Base-by-base conservation (phyloP, 208 protist genomes). In the Trichomonas gallinae region DNA sequence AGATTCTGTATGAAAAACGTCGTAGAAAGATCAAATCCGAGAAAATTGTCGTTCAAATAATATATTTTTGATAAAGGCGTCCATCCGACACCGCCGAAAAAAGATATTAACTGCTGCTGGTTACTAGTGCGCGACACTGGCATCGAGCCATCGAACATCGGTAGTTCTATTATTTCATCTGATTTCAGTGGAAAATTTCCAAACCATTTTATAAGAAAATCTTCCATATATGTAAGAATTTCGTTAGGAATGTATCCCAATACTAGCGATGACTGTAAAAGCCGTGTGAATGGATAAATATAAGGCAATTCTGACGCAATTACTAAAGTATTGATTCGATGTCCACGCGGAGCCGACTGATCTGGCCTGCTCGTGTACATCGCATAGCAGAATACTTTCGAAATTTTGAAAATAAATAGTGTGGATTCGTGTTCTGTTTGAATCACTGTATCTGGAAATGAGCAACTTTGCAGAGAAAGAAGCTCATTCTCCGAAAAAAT, bases 401-500 rank as follows among this genome's bases (percentile, higher is more conserved):
- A 13, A 17, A 93, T 93, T 6, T 48, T 93, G 31, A 93, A 93
- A 38, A 93, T 44, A 15, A 58, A 93, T 11, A 93, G 8, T 34
- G 31, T 48, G 26, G 87, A 93, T 93, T 93, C 44, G 2, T 42
- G 17, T 3, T 34, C 13, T 34, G 44, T 26, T 93, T 93, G 87
- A 17, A 93, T 44, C 17, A 51, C 87, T 40, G 87, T 93, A 36
- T 93, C 87, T 17, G 87, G 87, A 93, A 93, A 93, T 51, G 87
- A 48, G 31, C 87, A 93, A 38, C 40, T 51, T 51, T 93, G 42
- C 0, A 93, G n/a, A 48, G 87, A 93, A 48, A 51, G 4, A 0
- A 93, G 13, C 17, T 93, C 44, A 51, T 51, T 51, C 46, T 93
- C 87, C 26, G 44, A 48, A 34, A 93, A 93, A 15, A 0, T 11